A percentile compares a stretch with the other conserved stretches of the same genome.
These are phyloP conservation scores for Neurospora pannonica DNA, from an alignment of 495 filamentous ascomycete genomes.

Conservation along the genomic window DNA sequence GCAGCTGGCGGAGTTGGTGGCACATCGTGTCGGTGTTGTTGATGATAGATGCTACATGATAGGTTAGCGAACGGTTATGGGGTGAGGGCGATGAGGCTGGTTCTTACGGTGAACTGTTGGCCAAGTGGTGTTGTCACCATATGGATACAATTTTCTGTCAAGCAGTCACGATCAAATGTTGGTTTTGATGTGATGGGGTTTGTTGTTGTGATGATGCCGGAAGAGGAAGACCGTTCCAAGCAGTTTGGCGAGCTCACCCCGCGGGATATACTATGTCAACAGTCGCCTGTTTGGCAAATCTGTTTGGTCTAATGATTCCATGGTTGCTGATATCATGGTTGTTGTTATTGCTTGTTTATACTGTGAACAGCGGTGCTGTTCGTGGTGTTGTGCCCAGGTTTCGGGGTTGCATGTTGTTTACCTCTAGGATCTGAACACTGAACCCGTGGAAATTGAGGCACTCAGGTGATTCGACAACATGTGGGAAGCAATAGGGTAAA, in stretches of 20 bases:
- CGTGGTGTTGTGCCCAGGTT: neutral
- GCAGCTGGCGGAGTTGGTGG: neutral
- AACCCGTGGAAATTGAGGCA: neutral
- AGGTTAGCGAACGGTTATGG: neutral
- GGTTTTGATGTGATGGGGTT: neutral
- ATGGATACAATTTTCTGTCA: accelerated
- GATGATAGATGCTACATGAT: accelerated
- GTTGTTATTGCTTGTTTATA: neutral
- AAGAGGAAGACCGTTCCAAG: neutral
- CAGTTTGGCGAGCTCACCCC: accelerated
- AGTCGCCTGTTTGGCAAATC: neutral
- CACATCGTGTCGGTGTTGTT: neutral
- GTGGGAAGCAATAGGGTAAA: too few species aligned
- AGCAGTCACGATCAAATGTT: neutral
- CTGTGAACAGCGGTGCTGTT: neutral
- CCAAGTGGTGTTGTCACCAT: neutral
- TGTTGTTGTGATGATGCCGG: neutral
- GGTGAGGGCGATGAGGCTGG: neutral
- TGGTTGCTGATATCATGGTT: neutral
- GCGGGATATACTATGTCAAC: neutral
- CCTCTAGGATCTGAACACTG: neutral
- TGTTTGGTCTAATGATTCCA: neutral
- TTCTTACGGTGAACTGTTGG: accelerated
- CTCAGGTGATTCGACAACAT: too few species aligned
- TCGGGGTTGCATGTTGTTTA: neutral